Evolutionary conservation across 2,329 filamentous ascomycete genomes (phyloP), one percentile per base, ranked within the genome.

Genomic region (Cordyceps fumosorosea): DNA sequence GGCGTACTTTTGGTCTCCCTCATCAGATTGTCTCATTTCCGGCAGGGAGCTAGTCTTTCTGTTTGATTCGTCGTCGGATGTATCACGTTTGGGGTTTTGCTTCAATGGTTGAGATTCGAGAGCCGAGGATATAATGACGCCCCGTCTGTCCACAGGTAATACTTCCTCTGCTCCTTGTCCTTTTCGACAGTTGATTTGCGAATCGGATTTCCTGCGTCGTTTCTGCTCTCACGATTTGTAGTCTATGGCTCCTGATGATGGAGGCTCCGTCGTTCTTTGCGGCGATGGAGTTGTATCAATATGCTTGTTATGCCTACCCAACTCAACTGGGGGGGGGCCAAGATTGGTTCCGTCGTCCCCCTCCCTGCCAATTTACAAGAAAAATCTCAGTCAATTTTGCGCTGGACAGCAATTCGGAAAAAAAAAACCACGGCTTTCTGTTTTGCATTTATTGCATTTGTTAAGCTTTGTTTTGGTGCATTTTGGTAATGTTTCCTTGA

Each of bases 1-100:
- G 71, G 66, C 64, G 68, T 70, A 73, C 74, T 74, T 73, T 75
- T 73, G 71, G 71, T 75, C 74, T 68, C 72, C 73, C 69, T 78
- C 76, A 76, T 79, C 79, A 81, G 77, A 82, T 81, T 82, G 80
- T 75, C 75, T 51, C 56, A 59, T 58, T 66, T 68, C 69, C 73
- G 65, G 64, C 70, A 76, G 54, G 60, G 54, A 53, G 60, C 18
- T 77, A 77, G 37, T 53, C 37, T 54, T 60, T 60, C 57, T 61
- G 53, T 54, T 69, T 75, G 68, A 69, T 62, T 52, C 60, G 66
- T 69, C 66, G 70, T 70, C 69, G 54, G 66, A 69, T 72, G 77
- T 80, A 77, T 78, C 76, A 78, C 42, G 22, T 62, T 48, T 80
- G 72, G 29, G 67, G 75, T 77, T 73, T 76, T 51, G 45, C 37